Conservation (phyloP, 2,329 filamentous ascomycete species). For the Scedosporium apiospermum region DNA sequence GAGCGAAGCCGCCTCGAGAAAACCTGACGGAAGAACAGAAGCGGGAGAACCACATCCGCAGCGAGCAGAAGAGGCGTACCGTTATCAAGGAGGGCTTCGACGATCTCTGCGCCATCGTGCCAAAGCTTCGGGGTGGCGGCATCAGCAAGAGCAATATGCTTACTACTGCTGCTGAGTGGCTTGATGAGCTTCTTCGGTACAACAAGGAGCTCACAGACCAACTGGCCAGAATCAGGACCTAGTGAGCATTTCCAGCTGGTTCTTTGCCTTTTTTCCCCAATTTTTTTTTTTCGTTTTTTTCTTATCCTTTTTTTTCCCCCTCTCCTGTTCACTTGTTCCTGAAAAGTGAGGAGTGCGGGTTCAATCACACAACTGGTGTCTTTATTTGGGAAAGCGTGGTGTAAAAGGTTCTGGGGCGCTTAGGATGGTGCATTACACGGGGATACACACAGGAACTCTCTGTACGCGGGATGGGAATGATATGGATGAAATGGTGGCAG, state of each 20-base stretch:
- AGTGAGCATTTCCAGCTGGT: neutral
- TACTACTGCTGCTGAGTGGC: constrained; percentile 64
- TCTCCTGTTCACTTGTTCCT: neutral
- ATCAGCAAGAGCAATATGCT: constrained; percentile 79
- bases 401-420: neutral
- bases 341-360: neutral
- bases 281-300: neutral
- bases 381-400: neutral
- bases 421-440: neutral
- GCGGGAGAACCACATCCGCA: constrained; percentile 75
- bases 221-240: constrained; percentile 30
- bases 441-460: neutral
- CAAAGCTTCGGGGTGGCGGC: constrained; percentile 61
- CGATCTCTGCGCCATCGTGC: constrained; percentile 67
- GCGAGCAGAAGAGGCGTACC: constrained; percentile 77
- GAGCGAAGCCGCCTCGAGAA: constrained; percentile 36
- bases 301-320: neutral
- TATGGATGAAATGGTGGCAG: neutral
- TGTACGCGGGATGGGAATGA: neutral
- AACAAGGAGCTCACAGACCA: constrained; percentile 53
- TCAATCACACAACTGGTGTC: neutral
- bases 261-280: no score
- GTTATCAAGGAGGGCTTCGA: constrained; percentile 77
- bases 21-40: constrained; percentile 79
- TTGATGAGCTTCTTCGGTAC: constrained; percentile 62